Conservation (phyloP, 306 rosid species). For the Quercus wislizeni region DNA sequence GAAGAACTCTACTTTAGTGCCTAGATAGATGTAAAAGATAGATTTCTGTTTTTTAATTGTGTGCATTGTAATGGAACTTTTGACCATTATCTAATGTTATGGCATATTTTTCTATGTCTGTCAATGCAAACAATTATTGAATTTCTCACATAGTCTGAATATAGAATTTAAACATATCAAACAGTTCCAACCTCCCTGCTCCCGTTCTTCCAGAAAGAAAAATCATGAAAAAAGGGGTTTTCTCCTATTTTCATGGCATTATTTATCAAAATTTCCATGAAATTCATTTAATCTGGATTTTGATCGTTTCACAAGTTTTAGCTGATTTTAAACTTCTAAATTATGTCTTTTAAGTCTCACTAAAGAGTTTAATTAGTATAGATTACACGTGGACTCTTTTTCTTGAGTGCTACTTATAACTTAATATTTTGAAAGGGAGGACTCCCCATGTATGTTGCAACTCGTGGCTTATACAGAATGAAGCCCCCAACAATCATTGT, state of each 20-base stretch:
- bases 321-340: neutral
- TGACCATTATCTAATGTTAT: no score
- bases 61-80: no score
- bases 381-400: neutral
- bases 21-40: no score
- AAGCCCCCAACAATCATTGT: slow-evolving; percentile 84
- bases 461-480: slow-evolving; percentile 82
- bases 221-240: no score
- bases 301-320: neutral
- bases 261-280: neutral
- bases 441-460: slow-evolving; percentile 88
- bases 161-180: neutral
- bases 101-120: no score
- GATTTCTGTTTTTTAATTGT: no score
- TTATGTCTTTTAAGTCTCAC: no score
- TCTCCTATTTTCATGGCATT: neutral
- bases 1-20: neutral
- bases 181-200: neutral
- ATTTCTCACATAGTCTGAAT: neutral
- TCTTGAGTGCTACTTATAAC: neutral
- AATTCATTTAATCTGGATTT: neutral
- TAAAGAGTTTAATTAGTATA: neutral
- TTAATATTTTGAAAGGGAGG: slow-evolving; percentile 67
- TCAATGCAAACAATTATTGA: neutral
- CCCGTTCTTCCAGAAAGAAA: neutral